Evolutionary conservation across 441 rosid species (phyloP).

Genomic region (Populus hybrid): DNA sequence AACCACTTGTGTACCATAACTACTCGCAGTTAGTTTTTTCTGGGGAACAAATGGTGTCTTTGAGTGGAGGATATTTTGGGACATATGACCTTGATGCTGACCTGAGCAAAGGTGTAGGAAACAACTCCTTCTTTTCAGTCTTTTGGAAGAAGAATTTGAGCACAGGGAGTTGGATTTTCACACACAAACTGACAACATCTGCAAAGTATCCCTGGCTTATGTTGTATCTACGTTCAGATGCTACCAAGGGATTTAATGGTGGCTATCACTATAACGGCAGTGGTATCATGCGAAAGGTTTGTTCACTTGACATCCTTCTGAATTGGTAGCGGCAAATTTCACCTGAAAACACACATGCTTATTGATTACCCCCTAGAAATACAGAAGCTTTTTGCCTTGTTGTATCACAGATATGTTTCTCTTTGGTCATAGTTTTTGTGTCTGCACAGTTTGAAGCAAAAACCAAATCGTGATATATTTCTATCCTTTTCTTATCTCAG

Average conservation of each 20-base stretch:
- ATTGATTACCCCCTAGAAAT: neutral
- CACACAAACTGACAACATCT: conserved; percentile 48
- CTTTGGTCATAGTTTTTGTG: neutral
- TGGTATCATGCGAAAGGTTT: conserved; percentile 59
- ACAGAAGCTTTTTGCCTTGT: neutral
- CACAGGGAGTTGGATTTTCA: conserved; percentile 60
- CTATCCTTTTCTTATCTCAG: conserved; percentile 24
- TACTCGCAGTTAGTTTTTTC: conserved; percentile 28
- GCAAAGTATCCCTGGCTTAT: conserved; percentile 64
- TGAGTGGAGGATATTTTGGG: conserved; percentile 64
- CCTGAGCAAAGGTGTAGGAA: conserved; percentile 37
- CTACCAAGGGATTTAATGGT: conserved; percentile 57
- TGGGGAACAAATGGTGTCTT: conserved; percentile 23
- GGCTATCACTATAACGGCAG: conserved; percentile 65
- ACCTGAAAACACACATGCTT: conserved; percentile 7
- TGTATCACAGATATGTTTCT: neutral
- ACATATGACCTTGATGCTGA: conserved; percentile 62
- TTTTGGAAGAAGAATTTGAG: conserved; percentile 49
- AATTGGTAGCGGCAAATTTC: neutral
- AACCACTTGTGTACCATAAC: conserved; percentile 55
- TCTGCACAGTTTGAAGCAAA: neutral
- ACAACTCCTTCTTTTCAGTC: conserved; percentile 53
- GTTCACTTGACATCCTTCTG: conserved; percentile 14
- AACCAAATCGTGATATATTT: neutral
- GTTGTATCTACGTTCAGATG: conserved; percentile 69